These are phyloP conservation scores for Agaricus sinodeliciosus DNA, from an alignment of 768 basidiomycete genomes.

Conservation along the genomic window DNA sequence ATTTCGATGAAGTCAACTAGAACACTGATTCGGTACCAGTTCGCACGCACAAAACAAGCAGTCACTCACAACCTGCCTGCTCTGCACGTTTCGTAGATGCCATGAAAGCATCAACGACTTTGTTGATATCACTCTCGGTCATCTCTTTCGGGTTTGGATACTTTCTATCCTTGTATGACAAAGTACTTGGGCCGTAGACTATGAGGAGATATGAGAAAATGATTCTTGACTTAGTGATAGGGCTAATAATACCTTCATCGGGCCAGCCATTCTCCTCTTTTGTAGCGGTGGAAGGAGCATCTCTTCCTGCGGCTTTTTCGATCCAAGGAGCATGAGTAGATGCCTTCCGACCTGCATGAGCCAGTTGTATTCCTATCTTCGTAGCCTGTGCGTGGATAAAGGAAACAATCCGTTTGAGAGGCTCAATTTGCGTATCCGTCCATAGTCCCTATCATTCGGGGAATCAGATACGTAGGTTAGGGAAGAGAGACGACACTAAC, in stretches of 20 bases:
- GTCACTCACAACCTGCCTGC: conserved; percentile 50
- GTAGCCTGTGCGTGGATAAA: conserved; percentile 68
- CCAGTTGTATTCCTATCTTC: conserved; percentile 72
- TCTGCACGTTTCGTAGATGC: conserved; percentile 49
- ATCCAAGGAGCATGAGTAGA: conserved; percentile 69
- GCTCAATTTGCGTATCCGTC: conserved; percentile 68
- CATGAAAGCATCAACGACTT: conserved; percentile 55
- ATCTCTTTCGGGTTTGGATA: conserved; percentile 57
- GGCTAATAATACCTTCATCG: conserved; percentile 37
- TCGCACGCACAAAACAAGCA: neutral
- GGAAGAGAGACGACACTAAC: conserved; percentile 26
- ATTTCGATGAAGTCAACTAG: conserved; percentile 67
- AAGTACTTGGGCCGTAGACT: conserved; percentile 59
- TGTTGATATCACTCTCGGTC: conserved; percentile 45
- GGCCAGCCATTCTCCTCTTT: conserved; percentile 67
- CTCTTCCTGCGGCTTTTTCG: conserved; percentile 27
- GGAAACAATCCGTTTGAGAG: conserved; percentile 63
- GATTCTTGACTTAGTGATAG: neutral
- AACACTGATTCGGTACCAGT: neutral
- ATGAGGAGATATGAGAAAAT: neutral
- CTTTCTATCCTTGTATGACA: conserved; percentile 41
- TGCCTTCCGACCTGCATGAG: conserved; percentile 70
- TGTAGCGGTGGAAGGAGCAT: conserved; percentile 27
- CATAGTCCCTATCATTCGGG: conserved; percentile 48
- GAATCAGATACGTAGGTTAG: neutral